Conservation (phyloP, 1,139 yeast genomes). For the Suhomyces guaymorum region DNA sequence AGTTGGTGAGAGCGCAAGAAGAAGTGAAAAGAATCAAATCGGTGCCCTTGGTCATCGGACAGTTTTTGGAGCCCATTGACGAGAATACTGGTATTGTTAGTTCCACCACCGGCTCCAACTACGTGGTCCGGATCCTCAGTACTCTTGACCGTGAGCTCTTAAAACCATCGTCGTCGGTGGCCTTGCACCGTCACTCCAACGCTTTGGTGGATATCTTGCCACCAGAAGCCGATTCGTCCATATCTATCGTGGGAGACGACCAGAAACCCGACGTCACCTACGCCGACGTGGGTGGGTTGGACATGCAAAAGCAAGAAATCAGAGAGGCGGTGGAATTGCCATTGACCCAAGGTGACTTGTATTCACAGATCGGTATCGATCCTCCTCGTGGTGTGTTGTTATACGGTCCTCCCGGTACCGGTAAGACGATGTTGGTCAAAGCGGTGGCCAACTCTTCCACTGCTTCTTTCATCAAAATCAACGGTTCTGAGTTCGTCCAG, state of each 20-base stretch:
- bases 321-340: constrained; percentile 98
- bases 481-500: constrained; percentile 97
- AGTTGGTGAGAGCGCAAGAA: constrained; percentile 94
- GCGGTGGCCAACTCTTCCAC: constrained; percentile 98
- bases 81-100: constrained; percentile 96
- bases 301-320: constrained; percentile 98
- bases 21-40: constrained; percentile 97
- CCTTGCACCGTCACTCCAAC: constrained; percentile 96
- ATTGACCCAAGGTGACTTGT: constrained; percentile 90
- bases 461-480: constrained; percentile 93
- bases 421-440: constrained; percentile 97
- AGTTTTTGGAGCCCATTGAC: constrained; percentile 95
- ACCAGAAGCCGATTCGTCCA: constrained; percentile 97
- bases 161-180: constrained; percentile 94
- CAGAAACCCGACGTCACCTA: constrained; percentile 90
- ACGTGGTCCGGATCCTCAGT: constrained; percentile 90
- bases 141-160: constrained; percentile 92
- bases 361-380: constrained; percentile 97
- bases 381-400: constrained; percentile 97
- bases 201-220: constrained; percentile 96
- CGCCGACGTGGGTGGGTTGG: constrained; percentile 97
- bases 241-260: constrained; percentile 90
- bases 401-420: constrained; percentile 99
- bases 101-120: constrained; percentile 95
- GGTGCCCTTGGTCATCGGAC: constrained; percentile 97